Evolutionary conservation across 2,329 filamentous ascomycete genomes (phyloP).

Genomic region (Pseudocercospora pini-densiflorae): DNA sequence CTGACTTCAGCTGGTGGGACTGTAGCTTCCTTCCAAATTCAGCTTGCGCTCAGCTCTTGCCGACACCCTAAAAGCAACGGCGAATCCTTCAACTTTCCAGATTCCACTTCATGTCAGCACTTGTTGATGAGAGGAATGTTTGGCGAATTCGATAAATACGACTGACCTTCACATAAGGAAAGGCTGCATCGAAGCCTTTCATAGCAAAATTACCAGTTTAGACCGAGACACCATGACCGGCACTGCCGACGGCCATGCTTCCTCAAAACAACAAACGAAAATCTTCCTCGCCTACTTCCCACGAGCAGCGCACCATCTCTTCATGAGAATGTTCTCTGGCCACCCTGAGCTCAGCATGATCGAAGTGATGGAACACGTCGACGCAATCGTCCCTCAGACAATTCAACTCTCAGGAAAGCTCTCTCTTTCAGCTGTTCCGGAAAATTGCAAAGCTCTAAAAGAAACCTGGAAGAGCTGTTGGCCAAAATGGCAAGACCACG

Average conservation of each 20-base stretch:
- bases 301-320: conserved; percentile 2
- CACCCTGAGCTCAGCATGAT: background rate
- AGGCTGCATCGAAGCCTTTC: no score
- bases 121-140: no score
- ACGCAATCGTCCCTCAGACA: background rate
- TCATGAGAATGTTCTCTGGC: conserved; percentile 3
- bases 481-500: background rate
- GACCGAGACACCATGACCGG: background rate
- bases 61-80: background rate
- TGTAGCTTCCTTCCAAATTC: background rate
- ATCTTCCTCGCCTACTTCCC: background rate
- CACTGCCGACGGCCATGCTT: background rate
- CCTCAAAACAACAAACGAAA: background rate
- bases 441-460: background rate
- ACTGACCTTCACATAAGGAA: no score
- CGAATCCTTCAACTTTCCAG: background rate
- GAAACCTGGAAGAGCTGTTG: background rate
- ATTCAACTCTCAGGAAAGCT: background rate
- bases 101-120: background rate
- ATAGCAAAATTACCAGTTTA: no score
- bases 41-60: background rate
- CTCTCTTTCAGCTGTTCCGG: background rate
- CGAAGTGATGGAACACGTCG: background rate
- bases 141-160: no score
- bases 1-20: background rate